These are phyloP conservation scores for Eucalyptus marginata DNA, from an alignment of 345 rosid species.

Conservation along the genomic window DNA sequence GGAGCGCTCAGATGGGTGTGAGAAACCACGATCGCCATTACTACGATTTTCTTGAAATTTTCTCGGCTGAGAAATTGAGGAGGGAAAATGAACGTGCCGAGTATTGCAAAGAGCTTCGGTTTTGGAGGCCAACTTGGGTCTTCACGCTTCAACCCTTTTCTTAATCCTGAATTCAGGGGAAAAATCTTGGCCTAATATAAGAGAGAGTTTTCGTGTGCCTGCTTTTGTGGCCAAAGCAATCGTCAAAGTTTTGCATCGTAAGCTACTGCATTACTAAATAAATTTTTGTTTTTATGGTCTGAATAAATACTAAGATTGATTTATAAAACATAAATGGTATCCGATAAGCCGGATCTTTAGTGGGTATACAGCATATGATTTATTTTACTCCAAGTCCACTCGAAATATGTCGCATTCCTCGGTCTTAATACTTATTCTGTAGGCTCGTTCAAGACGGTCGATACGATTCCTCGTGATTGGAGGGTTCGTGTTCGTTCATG, in stretches of 20 bases:
- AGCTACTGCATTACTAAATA: not conserved
- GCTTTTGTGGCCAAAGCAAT: not conserved
- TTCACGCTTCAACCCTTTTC: not conserved
- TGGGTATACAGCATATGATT: not conserved
- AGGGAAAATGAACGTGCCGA: not conserved
- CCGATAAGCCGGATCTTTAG: not conserved
- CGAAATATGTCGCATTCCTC: not conserved
- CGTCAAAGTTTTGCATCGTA: not conserved
- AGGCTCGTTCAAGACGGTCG: not conserved
- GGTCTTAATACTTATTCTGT: not conserved
- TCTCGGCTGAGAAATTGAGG: not conserved
- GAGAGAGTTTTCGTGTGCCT: not conserved
- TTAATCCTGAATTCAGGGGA: not conserved
- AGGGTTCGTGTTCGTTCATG: not conserved
- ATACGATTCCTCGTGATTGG: not conserved
- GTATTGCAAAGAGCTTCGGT: not conserved
- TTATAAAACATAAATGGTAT: not conserved
- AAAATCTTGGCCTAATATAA: not conserved
- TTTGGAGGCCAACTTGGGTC: not conserved
- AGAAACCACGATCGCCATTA: not conserved
- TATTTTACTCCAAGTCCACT: not conserved
- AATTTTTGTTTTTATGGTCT: not conserved
- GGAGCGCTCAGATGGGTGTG: conserved; percentile 7
- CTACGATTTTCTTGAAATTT: not conserved
- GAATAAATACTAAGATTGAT: not conserved